Percentiles rank a stretch among this genome's conserved stretches.
Evolutionary conservation across 768 basidiomycete genomes (phyloP).

Genomic region (Suillus weaverae): DNA sequence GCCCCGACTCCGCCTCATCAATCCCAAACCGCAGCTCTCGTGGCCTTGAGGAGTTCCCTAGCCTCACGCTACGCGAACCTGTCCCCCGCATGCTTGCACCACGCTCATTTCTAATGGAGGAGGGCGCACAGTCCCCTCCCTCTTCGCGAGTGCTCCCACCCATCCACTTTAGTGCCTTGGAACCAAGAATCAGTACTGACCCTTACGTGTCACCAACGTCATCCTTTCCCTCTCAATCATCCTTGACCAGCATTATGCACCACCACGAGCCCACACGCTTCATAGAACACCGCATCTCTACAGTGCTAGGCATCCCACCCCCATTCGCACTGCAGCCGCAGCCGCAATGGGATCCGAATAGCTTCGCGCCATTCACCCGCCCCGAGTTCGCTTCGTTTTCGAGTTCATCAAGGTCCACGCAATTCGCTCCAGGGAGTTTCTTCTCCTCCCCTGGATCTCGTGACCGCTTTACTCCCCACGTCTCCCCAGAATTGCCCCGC

Average conservation of each 20-base stretch:
- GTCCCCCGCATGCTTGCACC: constrained; percentile 14
- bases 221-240: constrained; percentile 30
- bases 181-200: constrained; percentile 17
- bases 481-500: constrained; percentile 13
- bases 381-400: constrained; percentile 37
- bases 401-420: constrained; percentile 37
- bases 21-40: constrained; percentile 6
- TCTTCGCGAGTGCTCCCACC: constrained; percentile 32
- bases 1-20: constrained; percentile 11
- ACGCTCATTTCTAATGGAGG: constrained; percentile 13
- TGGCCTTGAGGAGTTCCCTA: constrained; percentile 12
- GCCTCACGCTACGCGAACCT: constrained; percentile 14
- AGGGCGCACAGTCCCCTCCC: constrained; percentile 21
- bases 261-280: constrained; percentile 24
- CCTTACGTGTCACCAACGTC: constrained; percentile 22
- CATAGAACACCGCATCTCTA: constrained; percentile 14
- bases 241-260: constrained; percentile 16
- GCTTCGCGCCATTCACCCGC: constrained; percentile 39
- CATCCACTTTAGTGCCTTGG: constrained; percentile 19
- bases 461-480: constrained; percentile 17
- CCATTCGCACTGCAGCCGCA: constrained; percentile 68
- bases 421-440: constrained; percentile 25
- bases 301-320: constrained; percentile 37
- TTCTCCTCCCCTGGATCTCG: constrained; percentile 18
- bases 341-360: constrained; percentile 60